Percentiles rank a stretch among this genome's conserved stretches.
Evolutionary conservation across 106 monocot genomes (phyloP).

Genomic region (Allium sativum): DNA sequence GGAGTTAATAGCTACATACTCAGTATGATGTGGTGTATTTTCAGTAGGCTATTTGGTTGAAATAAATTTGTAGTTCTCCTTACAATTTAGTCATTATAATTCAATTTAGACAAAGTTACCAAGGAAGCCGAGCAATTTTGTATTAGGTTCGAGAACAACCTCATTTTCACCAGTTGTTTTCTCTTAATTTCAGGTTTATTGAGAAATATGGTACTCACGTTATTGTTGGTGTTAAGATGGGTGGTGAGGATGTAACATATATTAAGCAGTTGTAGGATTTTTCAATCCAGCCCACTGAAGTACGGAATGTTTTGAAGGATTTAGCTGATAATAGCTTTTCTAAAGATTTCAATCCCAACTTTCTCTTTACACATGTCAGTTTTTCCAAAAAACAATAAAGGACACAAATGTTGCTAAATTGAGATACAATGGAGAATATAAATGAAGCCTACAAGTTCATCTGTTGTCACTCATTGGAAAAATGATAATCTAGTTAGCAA

Average conservation of each 20-base stretch:
- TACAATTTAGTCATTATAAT: too few relatives aligned
- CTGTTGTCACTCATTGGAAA: constrained; percentile 33
- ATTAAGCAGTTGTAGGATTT: constrained; percentile 60
- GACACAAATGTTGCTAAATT: constrained; percentile 10
- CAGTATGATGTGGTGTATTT: too few relatives aligned
- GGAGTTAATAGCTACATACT: too few relatives aligned
- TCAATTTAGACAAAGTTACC: too few relatives aligned
- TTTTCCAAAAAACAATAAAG: constrained; percentile 26
- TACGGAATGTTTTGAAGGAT: constrained; percentile 39
- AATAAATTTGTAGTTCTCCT: too few relatives aligned
- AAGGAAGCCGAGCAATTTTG: too few relatives aligned
- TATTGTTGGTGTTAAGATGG: constrained; percentile 60
- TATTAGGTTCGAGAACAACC: too few relatives aligned
- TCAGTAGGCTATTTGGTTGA: too few relatives aligned
- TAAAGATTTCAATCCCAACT: constrained; percentile 16
- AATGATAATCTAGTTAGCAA: constrained; percentile 44
- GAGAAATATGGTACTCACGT: constrained; percentile 81
- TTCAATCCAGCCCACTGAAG: constrained; percentile 39
- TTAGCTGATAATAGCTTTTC: constrained; percentile 44
- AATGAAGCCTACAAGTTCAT: constrained; percentile 26
- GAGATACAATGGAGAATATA: constrained; percentile 7
- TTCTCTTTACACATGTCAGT: constrained; percentile 1
- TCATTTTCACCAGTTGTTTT: not conserved
- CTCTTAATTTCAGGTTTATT: constrained; percentile 48
- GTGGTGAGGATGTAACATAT: constrained; percentile 63